phyloP scores from a whole-genome alignment of 1,284 basidiomycete genomes.

The Mycena citricolor region DNA sequence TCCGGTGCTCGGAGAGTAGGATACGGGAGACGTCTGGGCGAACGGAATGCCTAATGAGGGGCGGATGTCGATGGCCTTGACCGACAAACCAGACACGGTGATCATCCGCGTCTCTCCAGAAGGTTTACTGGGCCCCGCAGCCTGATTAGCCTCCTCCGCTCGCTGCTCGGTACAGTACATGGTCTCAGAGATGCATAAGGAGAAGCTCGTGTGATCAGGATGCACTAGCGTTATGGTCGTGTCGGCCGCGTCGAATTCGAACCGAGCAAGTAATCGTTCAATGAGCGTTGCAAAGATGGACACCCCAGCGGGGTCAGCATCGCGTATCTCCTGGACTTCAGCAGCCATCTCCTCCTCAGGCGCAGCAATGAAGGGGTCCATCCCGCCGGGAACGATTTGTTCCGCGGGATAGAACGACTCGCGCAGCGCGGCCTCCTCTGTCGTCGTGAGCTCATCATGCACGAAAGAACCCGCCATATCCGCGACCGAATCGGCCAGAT shows the following conservation, averaged over 20 bases:
- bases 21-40: slow-evolving; percentile 14
- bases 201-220: slow-evolving; percentile 60
- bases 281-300: slow-evolving; percentile 84
- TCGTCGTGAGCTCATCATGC: slow-evolving; percentile 73
- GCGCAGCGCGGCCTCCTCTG: slow-evolving; percentile 73
- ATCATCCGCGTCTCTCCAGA: slow-evolving; percentile 46
- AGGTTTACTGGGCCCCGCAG: slow-evolving; percentile 14
- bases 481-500: slow-evolving; percentile 74
- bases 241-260: slow-evolving; percentile 75
- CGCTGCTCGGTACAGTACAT: slow-evolving; percentile 50
- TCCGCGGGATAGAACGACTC: slow-evolving; percentile 62
- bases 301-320: slow-evolving; percentile 68
- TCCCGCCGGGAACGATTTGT: slow-evolving; percentile 60
- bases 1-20: slow-evolving; percentile 25
- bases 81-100: slow-evolving; percentile 47
- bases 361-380: slow-evolving; percentile 52
- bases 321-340: slow-evolving; percentile 37
- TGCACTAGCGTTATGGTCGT: slow-evolving; percentile 67
- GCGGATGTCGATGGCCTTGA: slow-evolving; percentile 45
- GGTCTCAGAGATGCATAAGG: slow-evolving; percentile 57
- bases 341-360: slow-evolving; percentile 41
- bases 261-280: slow-evolving; percentile 78
- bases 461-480: slow-evolving; percentile 84
- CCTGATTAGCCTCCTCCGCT: slow-evolving; percentile 12
- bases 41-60: slow-evolving; percentile 27